A percentile compares a stretch with the other conserved stretches of the same genome.
Conservation (phyloP, 805 yeast species). For the Tetrapisispora arboricola region DNA sequence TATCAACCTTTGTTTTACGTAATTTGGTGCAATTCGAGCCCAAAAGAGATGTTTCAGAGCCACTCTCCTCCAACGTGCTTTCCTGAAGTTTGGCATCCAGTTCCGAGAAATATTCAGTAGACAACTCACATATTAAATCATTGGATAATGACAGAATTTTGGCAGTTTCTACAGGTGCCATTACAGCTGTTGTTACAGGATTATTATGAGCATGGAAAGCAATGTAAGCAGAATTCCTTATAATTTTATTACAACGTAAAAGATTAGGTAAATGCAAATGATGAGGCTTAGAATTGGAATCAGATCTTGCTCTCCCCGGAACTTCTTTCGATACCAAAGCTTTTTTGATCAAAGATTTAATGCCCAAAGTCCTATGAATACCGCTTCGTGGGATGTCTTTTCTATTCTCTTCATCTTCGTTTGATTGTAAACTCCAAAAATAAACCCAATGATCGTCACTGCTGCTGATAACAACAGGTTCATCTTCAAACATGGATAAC, state of each 20-base stretch:
- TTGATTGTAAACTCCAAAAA: constrained; percentile 51
- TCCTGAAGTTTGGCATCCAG: not conserved
- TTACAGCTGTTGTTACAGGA: constrained; percentile 61
- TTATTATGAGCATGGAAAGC: constrained; percentile 71
- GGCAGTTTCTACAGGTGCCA: constrained; percentile 66
- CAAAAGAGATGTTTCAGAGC: not conserved
- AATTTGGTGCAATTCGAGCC: not conserved
- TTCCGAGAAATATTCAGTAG: constrained; percentile 21
- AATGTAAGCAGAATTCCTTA: constrained; percentile 51
- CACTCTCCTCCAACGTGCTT: not conserved
- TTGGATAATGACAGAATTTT: constrained; percentile 60
- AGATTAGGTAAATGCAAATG: constrained; percentile 1
- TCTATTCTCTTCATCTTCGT: constrained; percentile 4
- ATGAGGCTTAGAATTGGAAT: not conserved
- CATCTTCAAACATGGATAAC: constrained; percentile 6
- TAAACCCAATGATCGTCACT: constrained; percentile 86
- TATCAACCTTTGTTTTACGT: not conserved
- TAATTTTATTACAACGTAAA: not conserved
- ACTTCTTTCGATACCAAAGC: not conserved
- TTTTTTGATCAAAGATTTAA: not conserved
- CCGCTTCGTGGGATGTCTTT: constrained; percentile 2
- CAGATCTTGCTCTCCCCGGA: not conserved
- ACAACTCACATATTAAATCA: constrained; percentile 67
- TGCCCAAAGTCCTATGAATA: constrained; percentile 1
- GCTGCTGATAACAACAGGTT: constrained; percentile 53